Base-by-base conservation (phyloP, 2,329 filamentous ascomycete genomes). In the Fusarium scirpi region DNA sequence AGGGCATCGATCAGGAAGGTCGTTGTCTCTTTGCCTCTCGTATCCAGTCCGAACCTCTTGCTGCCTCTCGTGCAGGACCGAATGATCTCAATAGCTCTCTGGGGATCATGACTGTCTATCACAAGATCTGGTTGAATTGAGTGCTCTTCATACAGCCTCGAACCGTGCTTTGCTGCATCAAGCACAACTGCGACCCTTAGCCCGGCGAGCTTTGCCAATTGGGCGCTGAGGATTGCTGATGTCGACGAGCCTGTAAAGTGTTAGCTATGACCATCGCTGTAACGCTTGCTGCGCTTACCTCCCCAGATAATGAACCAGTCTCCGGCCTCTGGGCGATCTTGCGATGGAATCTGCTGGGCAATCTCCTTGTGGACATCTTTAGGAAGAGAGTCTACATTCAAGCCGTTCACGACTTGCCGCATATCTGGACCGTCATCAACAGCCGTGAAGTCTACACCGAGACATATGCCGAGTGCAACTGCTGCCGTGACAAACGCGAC, bases 231-330 rank as follows among this genome's bases (percentile, higher is more conserved):
- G 67, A 89, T 86, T 0, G 91, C 92, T 2, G 90, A 92, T 0
- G 90, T 92, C 1, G 90, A 91, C 2, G 90, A 93, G 30, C 47
- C 47, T 51, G 3, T 34, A 25, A 15, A 7, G 4, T 0, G 8
- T 51, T 34, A 51, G 30, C 8, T 51, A 25, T 51, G 8, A 4
- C 3, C 16, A 25, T 34, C 11, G 3, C 16, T 24, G 16, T 2
- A 25, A n/a, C 2, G 6, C 1, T 51, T 34, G 16, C 6, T n/a
- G 2, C 2, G 2, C 47, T 34, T 51, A 3, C 88, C 92, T 60
- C 92, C 92, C 91, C 92, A 94, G 48, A 94, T 87, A 3, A 88
- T 89, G 41, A 94, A 80, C 87, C 90, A 94, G 64, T 94, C 91
- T 0, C 90, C 91, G 2, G 30, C 12, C 30, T 51, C 47, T 25